A percentile compares a stretch with the other conserved stretches of the same genome.
Evolutionary conservation across 108 stramenopile species (phyloP).

Genomic region (Skeletonema menzelii): DNA sequence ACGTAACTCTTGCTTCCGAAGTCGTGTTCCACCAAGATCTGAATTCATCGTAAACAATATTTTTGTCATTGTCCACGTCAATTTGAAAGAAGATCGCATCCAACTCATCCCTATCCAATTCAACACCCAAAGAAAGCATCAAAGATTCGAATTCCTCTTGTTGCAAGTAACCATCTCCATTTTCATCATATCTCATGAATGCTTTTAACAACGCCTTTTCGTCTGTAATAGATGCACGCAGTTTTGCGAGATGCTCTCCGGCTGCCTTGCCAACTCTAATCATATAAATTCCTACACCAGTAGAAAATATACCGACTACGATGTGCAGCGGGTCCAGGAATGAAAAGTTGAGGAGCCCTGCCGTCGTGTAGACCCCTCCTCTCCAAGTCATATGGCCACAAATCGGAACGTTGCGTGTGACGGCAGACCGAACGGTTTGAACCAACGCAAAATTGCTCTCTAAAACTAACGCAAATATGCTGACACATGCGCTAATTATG

Average conservation of each 20-base stretch:
- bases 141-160: slow-evolving; percentile 54
- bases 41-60: slow-evolving; percentile 60
- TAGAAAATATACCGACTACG: slow-evolving; percentile 17
- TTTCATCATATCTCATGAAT: slow-evolving; percentile 42
- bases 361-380: slow-evolving; percentile 15
- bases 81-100: slow-evolving; percentile 50
- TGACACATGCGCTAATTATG: slow-evolving; percentile 2
- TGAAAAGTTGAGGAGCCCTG: slow-evolving; percentile 17
- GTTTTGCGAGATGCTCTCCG: slow-evolving; percentile 1
- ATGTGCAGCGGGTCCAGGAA: slow-evolving; percentile 14
- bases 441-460: slow-evolving; percentile 17
- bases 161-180: slow-evolving; percentile 47
- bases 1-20: slow-evolving; percentile 9
- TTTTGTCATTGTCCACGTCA: slow-evolving; percentile 58
- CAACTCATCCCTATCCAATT: slow-evolving; percentile 57
- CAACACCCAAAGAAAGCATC: slow-evolving; percentile 42
- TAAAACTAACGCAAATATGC: slow-evolving; percentile 19
- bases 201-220: slow-evolving; percentile 47
- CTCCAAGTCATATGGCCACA: slow-evolving; percentile 13
- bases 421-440: not conserved
- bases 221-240: slow-evolving; percentile 45
- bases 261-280: slow-evolving; percentile 10
- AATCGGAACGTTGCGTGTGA: not conserved
- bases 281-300: slow-evolving; percentile 17
- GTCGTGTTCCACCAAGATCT: slow-evolving; percentile 50